phyloP scores from a whole-genome alignment of 2,329 filamentous ascomycete genomes.

The Trichoderma pleuroti region DNA sequence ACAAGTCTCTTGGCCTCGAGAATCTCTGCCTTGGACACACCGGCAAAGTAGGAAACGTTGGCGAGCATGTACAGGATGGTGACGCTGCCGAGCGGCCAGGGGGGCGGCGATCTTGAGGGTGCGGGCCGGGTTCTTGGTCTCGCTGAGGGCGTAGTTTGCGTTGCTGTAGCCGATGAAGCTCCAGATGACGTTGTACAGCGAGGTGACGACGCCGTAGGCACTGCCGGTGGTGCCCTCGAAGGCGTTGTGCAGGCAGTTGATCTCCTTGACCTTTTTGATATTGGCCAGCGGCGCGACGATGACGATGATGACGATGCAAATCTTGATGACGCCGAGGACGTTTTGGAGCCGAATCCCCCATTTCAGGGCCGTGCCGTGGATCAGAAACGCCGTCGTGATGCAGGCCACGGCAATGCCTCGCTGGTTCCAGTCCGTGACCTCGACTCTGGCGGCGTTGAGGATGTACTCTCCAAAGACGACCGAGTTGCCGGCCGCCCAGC shows the following conservation, averaged over 20 bases:
- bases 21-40: slow-evolving; percentile 52
- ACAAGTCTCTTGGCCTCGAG: slow-evolving; percentile 49
- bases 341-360: slow-evolving; percentile 68
- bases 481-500: slow-evolving; percentile 64
- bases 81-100: slow-evolving; percentile 54
- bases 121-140: slow-evolving; percentile 62
- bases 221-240: slow-evolving; percentile 65
- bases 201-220: slow-evolving; percentile 65
- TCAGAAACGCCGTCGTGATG: slow-evolving; percentile 61
- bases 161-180: slow-evolving; percentile 67
- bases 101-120: slow-evolving; percentile 65
- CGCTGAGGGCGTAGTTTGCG: slow-evolving; percentile 63
- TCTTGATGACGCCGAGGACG: slow-evolving; percentile 61
- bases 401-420: slow-evolving; percentile 63
- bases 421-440: slow-evolving; percentile 65
- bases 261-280: slow-evolving; percentile 54
- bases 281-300: slow-evolving; percentile 60
- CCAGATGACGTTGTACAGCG: slow-evolving; percentile 70
- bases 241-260: slow-evolving; percentile 59
- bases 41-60: slow-evolving; percentile 65
- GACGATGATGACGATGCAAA: slow-evolving; percentile 63
- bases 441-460: slow-evolving; percentile 59
- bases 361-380: slow-evolving; percentile 61
- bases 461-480: slow-evolving; percentile 70
- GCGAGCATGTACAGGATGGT: slow-evolving; percentile 62